Conservation (phyloP, 2,329 filamentous ascomycete genomes). For the Sporothrix curviconia region DNA sequence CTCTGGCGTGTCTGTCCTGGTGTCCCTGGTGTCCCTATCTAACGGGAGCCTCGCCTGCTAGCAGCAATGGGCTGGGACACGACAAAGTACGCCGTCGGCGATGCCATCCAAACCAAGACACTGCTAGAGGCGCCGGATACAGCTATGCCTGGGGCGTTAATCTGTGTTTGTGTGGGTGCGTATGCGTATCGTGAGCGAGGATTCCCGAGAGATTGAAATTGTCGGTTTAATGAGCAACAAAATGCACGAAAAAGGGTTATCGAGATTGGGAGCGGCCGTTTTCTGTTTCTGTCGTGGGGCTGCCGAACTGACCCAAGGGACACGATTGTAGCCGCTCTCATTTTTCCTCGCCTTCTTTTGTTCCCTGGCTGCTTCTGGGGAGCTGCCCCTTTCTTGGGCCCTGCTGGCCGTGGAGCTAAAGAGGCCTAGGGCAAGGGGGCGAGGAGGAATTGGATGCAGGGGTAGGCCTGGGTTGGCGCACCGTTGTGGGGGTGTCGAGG, state of each 20-base stretch:
- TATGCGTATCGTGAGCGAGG: neutral
- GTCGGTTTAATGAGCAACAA: conserved; percentile 1
- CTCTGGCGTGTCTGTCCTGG: neutral
- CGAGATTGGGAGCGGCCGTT: conserved; percentile 7
- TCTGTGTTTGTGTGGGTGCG: too few species aligned
- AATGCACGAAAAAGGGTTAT: neutral
- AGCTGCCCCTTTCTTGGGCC: conserved; percentile 16
- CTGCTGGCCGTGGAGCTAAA: conserved; percentile 12
- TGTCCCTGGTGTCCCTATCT: conserved; percentile 1
- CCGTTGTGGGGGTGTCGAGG: conserved; percentile 2
- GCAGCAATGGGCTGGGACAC: conserved; percentile 1
- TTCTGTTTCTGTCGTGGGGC: neutral
- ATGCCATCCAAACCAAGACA: conserved; percentile 5
- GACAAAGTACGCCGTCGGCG: neutral
- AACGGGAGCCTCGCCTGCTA: conserved; percentile 13
- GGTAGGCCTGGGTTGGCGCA: conserved; percentile 6
- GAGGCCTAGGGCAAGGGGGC: conserved; percentile 13
- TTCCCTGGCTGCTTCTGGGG: neutral
- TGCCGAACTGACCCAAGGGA: neutral
- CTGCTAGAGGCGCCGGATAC: neutral
- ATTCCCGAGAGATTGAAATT: neutral
- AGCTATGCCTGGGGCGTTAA: too few species aligned
- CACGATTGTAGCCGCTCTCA: neutral
- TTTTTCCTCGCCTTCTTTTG: neutral
- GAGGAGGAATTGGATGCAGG: conserved; percentile 16